Evolutionary conservation across 1,284 basidiomycete genomes (phyloP).

Genomic region (Microstroma glucosiphilum): DNA sequence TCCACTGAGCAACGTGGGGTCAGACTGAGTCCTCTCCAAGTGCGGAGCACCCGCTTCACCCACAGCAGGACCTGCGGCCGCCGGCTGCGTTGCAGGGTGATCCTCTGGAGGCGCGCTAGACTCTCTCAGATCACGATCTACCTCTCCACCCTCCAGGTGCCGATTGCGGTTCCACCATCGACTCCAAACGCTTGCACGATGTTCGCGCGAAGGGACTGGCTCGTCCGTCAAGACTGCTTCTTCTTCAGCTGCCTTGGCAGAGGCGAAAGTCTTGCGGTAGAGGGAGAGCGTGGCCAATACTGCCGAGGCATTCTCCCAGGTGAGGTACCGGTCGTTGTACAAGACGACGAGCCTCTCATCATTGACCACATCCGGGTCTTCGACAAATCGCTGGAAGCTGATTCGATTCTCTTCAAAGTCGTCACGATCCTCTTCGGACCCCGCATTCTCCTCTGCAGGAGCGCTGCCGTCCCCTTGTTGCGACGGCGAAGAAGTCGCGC

Average conservation of each 20-base stretch:
- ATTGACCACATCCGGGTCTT: constrained; percentile 54
- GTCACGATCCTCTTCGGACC: constrained; percentile 44
- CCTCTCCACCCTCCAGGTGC: background rate
- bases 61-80: too few relatives aligned
- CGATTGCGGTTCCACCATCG: constrained; percentile 41
- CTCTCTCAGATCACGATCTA: background rate
- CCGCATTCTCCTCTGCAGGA: constrained; percentile 17
- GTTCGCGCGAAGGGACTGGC: constrained; percentile 6
- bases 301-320: constrained; percentile 56
- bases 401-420: constrained; percentile 53
- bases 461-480: background rate
- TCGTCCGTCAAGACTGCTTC: constrained; percentile 50
- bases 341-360: constrained; percentile 55
- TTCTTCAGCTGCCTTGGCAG: constrained; percentile 11
- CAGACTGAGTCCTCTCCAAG: background rate
- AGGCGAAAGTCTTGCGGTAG: constrained; percentile 30
- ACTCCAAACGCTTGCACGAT: constrained; percentile 32
- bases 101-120: background rate
- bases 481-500: background rate
- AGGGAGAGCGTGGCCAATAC: constrained; percentile 54
- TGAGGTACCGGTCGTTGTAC: constrained; percentile 54
- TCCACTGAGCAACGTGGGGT: background rate
- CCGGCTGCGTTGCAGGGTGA: background rate
- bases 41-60: background rate
- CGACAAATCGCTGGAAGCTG: constrained; percentile 56